These are phyloP conservation scores for Nicotiana undulata DNA, from an alignment of 257 asterid species.

Conservation along the genomic window DNA sequence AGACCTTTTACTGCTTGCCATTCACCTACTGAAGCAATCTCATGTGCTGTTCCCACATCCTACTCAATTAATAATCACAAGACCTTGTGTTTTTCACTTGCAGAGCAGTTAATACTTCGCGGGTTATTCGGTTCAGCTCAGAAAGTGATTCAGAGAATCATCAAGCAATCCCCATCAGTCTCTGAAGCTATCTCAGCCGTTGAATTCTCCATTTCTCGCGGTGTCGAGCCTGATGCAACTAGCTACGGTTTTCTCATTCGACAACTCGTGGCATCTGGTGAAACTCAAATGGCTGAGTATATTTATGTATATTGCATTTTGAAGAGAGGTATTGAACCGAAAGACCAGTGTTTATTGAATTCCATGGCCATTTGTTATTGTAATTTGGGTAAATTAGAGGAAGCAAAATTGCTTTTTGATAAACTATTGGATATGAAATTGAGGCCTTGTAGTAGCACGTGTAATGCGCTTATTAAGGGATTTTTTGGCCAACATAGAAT, in stretches of 20 bases:
- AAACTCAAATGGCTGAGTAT: conserved; percentile 33
- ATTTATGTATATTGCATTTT: conserved; percentile 24
- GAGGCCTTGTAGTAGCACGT: conserved; percentile 29
- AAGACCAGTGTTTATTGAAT: conserved; percentile 26
- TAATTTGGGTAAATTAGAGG: conserved; percentile 45
- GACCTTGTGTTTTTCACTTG: conserved; percentile 29
- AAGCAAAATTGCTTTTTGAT: conserved; percentile 28
- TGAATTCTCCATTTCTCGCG: conserved; percentile 34
- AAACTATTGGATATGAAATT: conserved; percentile 11
- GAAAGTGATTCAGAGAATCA: conserved; percentile 38
- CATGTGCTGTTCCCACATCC: conserved; percentile 14
- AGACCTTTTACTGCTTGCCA: conserved; percentile 36
- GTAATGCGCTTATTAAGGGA: conserved; percentile 32
- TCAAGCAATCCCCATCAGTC: conserved; percentile 27
- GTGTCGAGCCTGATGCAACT: conserved; percentile 34
- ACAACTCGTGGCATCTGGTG: conserved; percentile 35
- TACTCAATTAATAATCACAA: conserved; percentile 17
- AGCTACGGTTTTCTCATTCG: conserved; percentile 31
- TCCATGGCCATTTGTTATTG: conserved; percentile 48
- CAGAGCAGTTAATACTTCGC: conserved; percentile 32
- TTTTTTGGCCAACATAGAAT: conserved; percentile 25
- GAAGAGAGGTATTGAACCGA: conserved; percentile 25
- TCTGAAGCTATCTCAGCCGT: conserved; percentile 30
- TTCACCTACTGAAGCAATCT: conserved; percentile 30
- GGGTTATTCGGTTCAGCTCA: conserved; percentile 38